Percentiles rank a stretch among this genome's conserved stretches.
These are phyloP conservation scores for Parathielavia appendiculata DNA, from an alignment of 495 filamentous ascomycete species.

Conservation along the genomic window DNA sequence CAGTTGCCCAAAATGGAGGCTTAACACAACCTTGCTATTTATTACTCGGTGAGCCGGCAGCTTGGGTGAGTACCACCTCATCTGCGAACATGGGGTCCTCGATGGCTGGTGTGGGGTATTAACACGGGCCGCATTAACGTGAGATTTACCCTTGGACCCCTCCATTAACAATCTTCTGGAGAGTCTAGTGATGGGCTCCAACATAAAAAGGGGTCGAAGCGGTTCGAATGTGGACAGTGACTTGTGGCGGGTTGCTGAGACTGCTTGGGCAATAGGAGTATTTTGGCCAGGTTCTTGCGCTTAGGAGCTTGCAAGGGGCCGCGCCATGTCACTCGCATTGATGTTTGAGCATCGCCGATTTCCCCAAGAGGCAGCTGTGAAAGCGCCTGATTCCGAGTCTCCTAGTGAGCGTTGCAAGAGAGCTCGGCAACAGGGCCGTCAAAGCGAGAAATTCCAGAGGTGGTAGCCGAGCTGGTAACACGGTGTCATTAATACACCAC, in stretches of 20 bases:
- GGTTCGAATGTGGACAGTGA: neutral
- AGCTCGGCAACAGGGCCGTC: neutral
- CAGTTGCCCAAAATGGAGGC: neutral
- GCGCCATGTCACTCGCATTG: conserved; percentile 2
- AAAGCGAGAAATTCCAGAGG: conserved; percentile 1
- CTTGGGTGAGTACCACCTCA: conserved; percentile 1
- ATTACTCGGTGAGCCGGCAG: conserved; percentile 10
- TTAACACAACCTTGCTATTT: conserved; percentile 9
- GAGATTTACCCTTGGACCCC: too few relatives aligned
- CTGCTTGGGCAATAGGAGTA: neutral
- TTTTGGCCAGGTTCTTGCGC: neutral
- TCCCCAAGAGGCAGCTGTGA: neutral
- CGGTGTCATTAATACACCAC: conserved; percentile 6
- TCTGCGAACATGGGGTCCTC: conserved; percentile 7
- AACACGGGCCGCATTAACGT: neutral
- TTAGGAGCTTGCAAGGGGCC: conserved; percentile 2
- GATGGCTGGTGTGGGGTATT: neutral
- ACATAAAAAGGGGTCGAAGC: neutral
- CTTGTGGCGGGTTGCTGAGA: neutral
- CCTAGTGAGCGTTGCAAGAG: neutral
- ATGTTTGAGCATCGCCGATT: neutral
- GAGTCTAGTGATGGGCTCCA: too few relatives aligned
- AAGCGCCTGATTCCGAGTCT: neutral
- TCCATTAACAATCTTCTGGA: too few relatives aligned
- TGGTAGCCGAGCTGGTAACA: neutral